Percentiles rank a stretch among this genome's conserved stretches.
phyloP scores from a whole-genome alignment of 345 rosid species.

The Linum trigynum region DNA sequence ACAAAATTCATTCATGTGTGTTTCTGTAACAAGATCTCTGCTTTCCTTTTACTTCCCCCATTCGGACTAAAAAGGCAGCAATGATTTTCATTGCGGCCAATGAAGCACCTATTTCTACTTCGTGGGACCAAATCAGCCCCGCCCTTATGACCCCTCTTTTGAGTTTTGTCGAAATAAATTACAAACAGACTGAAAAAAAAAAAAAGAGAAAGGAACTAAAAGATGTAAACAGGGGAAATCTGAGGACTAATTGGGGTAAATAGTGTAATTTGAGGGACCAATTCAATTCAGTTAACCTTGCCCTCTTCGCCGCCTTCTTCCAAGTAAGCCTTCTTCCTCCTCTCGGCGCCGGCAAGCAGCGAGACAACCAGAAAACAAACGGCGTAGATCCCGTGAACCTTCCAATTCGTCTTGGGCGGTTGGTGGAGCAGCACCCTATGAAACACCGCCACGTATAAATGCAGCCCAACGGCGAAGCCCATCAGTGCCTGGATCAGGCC shows the following conservation, averaged over 20 bases:
- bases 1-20: no score
- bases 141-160: no score
- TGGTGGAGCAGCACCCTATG: constrained; percentile 72
- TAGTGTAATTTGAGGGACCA: background rate
- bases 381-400: constrained; percentile 80
- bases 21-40: no score
- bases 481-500: constrained; percentile 65
- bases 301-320: constrained; percentile 91
- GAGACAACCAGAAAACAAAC: constrained; percentile 73
- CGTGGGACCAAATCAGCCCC: no score
- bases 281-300: constrained; percentile 51
- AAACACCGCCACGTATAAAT: constrained; percentile 82
- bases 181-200: no score
- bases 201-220: background rate
- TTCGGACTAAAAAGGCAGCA: no score
- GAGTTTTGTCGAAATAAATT: no score
- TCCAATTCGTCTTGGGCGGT: constrained; percentile 91
- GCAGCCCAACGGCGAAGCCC: constrained; percentile 73
- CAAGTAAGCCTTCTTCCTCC: constrained; percentile 84
- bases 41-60: no score
- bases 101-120: no score
- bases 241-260: background rate
- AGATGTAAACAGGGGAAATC: background rate
- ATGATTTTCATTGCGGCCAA: no score
- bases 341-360: constrained; percentile 52